Conservation (phyloP, 2,329 filamentous ascomycete species). For the Didymella lethalis region DNA sequence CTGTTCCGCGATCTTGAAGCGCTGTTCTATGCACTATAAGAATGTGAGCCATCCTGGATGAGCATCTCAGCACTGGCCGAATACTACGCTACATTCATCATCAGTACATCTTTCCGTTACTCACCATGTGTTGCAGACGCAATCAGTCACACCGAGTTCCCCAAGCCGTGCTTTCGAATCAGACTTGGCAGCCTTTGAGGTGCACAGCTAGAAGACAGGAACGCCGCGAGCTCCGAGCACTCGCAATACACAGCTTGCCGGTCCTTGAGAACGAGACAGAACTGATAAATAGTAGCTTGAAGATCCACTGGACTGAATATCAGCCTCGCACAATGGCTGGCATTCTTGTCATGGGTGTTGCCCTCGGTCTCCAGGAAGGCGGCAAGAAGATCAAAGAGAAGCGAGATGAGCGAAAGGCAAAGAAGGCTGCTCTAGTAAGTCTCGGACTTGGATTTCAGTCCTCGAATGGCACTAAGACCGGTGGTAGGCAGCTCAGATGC, state of each 20-base stretch:
- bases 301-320: constrained; percentile 9
- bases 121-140: constrained; percentile 18
- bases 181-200: constrained; percentile 1
- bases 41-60: constrained; percentile 9
- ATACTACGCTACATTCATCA: neutral
- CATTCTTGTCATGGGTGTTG: constrained; percentile 31
- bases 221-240: constrained; percentile 7
- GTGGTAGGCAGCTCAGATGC: constrained; percentile 22
- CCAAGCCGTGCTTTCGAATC: neutral
- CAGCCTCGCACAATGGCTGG: constrained; percentile 30
- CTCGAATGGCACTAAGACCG: neutral
- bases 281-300: neutral
- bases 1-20: neutral
- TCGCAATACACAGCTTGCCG: constrained; percentile 1
- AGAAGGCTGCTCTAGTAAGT: constrained; percentile 32
- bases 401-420: constrained; percentile 34
- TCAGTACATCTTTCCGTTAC: neutral
- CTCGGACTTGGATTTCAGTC: neutral
- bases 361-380: constrained; percentile 32
- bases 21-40: constrained; percentile 1
- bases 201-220: constrained; percentile 14
- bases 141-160: neutral
- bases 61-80: neutral
- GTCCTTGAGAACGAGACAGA: neutral
- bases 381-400: constrained; percentile 35